phyloP scores from a whole-genome alignment of 2,329 filamentous ascomycete species.

The Ceratocystis cubensis region DNA sequence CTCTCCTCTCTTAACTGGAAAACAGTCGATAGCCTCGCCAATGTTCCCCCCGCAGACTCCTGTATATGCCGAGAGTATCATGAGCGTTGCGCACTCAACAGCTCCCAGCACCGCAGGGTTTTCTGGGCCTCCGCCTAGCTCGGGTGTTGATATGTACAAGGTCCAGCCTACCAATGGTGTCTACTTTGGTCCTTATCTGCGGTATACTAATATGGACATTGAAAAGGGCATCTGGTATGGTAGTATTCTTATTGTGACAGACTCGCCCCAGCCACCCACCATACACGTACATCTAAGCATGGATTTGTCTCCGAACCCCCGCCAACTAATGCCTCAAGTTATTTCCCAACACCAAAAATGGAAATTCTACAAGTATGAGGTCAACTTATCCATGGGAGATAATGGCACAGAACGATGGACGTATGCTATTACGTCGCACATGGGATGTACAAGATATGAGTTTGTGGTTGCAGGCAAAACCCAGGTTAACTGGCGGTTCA shows the following conservation, averaged over 20 bases:
- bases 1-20: slow-evolving; percentile 51
- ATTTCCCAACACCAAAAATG: slow-evolving; percentile 87
- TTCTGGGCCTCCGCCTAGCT: slow-evolving; percentile 72
- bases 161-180: slow-evolving; percentile 88
- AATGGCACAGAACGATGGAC: slow-evolving; percentile 77
- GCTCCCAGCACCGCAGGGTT: slow-evolving; percentile 73
- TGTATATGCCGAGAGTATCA: slow-evolving; percentile 72
- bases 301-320: slow-evolving; percentile 84
- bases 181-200: slow-evolving; percentile 91
- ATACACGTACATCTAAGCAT: slow-evolving; percentile 87
- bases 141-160: slow-evolving; percentile 89
- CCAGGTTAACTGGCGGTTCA: slow-evolving; percentile 89
- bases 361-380: slow-evolving; percentile 90
- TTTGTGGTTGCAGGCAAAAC: slow-evolving; percentile 84
- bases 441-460: slow-evolving; percentile 96
- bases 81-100: slow-evolving; percentile 63
- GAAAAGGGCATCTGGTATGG: slow-evolving; percentile 84
- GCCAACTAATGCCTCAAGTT: slow-evolving; percentile 67
- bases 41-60: slow-evolving; percentile 73
- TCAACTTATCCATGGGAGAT: slow-evolving; percentile 84
- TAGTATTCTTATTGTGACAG: slow-evolving; percentile 85
- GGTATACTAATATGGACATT: slow-evolving; percentile 95
- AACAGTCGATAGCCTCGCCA: slow-evolving; percentile 54
- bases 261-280: slow-evolving; percentile 81
- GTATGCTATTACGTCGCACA: slow-evolving; percentile 90